Base-by-base conservation (phyloP, 2,329 filamentous ascomycete genomes). In the Cladosporium cucumerinum region DNA sequence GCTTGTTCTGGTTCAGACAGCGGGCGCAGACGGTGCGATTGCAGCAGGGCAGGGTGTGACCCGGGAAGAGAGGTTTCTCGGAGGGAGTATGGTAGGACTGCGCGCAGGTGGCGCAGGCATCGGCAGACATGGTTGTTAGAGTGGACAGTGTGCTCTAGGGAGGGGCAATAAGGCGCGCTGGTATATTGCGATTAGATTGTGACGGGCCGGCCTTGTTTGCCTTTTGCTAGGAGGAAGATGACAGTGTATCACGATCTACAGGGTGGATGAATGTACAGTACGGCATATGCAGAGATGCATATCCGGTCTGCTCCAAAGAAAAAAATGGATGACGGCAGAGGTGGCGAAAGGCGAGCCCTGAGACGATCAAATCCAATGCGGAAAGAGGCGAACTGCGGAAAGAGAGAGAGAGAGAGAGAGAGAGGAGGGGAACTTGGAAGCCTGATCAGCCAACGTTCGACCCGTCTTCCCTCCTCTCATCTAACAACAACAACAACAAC, bases 21-120 rank as follows among this genome's bases (percentile, higher is more conserved):
- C 81, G 81, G 18, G 86, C 86, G 77, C 91, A 95, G 72, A 94
- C 90, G 46, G 87, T 80, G 62, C 91, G 84, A 52, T 80, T 81
- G 75, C 91, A 94, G 76, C 91, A 94, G 36, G 83, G 82, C 32
- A 92, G 80, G 66, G 82, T 80, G 60, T 89, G 85, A 72, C 89
- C 84, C 57, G 82, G 80, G 28, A 84, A 81, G 2, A 85, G 78
- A 16, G 85, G 82, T 73, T 89, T 91, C 78, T 89, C 87, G 46
- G 80, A 68, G 34, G 34, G 69, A 57, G 62, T 68, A 36, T 66
- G 67, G 63, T 70, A 76, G 25, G 65, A 36, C 16, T 71, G 68
- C 16, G 74, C 74, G 66, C 74, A 76, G 14, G 73, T 76, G 32
- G 74, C 73, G 68, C 74, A 76, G 11, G 72, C 68, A 60, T 65